Base-by-base conservation (phyloP, 164 flowering plant genomes). In the Vitis labrusca region DNA sequence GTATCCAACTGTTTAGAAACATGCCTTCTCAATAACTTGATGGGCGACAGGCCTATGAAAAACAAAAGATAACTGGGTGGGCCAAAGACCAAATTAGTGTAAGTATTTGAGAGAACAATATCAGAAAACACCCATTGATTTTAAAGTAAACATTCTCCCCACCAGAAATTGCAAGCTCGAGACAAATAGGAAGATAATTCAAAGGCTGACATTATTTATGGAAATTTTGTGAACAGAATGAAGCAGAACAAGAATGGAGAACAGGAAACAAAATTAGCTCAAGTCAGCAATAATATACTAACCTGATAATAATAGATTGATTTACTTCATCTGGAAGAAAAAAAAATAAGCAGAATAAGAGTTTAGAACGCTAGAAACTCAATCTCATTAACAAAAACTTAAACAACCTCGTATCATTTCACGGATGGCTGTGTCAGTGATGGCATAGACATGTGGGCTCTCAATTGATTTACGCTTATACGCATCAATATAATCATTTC, bases 291-390 rank as follows among this genome's bases (percentile, higher is more conserved):
- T 27, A 27, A 49, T 66, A 1, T 29, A 84, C 97, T 79, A 66
- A 96, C 99, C 99, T 96, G 84, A 96, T 96, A 65, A 96, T 93
- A 75, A 96, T 93, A 16, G 98, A 96, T 73, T 96, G 99, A 79
- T 93, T 96, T 56, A 96, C 98, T 89, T 96, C 99, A 91, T 96
- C 99, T 96, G 97, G 75, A 85, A 64, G 68, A 59, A 70, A 68
- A 68, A 68, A 60, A 14, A 84, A 63, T 60, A 70, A 76, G 0
- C 2, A 60, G 29, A 63, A 61, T 63, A 32, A 72, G 71, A 66
- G 66, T 11, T 8, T 30, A 13, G 63, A 48, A 32, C 19, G 14
- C 10, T n/a, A 16, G 47, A 69, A 70, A 29, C 10, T 17, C 23
- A 60, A 15, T 30, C 27, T 13, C 2, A 49, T 27, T 30, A 70